Evolutionary conservation across 345 rosid species (phyloP), one percentile per base, ranked within the genome.

Genomic region (Microthlaspi erraticum): DNA sequence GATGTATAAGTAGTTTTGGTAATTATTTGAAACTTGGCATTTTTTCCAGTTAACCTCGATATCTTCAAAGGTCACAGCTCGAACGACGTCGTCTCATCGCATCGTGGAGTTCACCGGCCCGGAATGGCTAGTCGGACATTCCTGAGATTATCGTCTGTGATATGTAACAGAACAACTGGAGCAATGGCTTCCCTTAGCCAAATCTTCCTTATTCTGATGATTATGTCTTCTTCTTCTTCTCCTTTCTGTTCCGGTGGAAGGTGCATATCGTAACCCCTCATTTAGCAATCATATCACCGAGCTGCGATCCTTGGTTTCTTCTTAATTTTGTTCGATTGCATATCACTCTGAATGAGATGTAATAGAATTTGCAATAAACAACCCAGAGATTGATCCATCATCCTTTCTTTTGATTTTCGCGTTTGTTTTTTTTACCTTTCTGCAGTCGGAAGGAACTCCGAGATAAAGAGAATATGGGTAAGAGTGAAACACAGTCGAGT

Each of bases 401-500:
- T 33, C 18, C 5, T 26, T 51, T 34, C 10, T 48, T 58, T 26
- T 59, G 19, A 41, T 53, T n/a, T 13, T 23, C 14, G 19, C 3
- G 8, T 2, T 38, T 5, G 33, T 13, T 2, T 13, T 16, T 8
- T 9, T 20, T n/a, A 7, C 8, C 6, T 33, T 31, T 20, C 13
- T 23, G 82, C 66, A 74, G 87, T 82, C 79, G 96, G 69, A 93
- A 93, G 81, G 91, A 87, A 66, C 79, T 93, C 58, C 79, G 87
- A 86, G 79, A 71, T 61, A 83, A 82, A 58, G 84, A 66, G 53
- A 26, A 44, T 13, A 17, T 37, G 9, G 18, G 23, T 49, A 54
- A 78, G 54, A 49, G 34, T 50, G n/a, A 60, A 17, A 62, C 64
- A 51, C 70, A 69, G 49, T 26, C 66, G 26, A 71, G 56, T 77